Base-by-base conservation (phyloP, 1,284 basidiomycete species). In the Malassezia globosa region DNA sequence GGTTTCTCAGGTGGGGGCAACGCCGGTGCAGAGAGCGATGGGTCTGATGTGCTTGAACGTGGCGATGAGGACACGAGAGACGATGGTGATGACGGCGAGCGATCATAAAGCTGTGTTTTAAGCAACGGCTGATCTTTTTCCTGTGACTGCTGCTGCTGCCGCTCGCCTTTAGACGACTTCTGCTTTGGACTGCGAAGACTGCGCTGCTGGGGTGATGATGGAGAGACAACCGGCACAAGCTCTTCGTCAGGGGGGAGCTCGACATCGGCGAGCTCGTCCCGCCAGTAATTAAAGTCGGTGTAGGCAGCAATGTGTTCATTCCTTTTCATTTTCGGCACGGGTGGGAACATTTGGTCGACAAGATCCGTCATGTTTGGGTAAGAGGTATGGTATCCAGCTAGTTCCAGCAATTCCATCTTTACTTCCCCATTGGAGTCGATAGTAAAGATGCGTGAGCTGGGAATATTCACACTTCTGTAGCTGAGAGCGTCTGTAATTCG, bases 331-430 rank as follows among this genome's bases (percentile, higher is more conserved):
- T 82, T 81, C 25, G 59, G 59, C 52, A 96, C 87, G 0, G 92
- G 88, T 22, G 94, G 94, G 77, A 99, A 99, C 83, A 95, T 92
- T 72, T 95, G 90, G 74, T 99, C 90, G 25, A 99, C 94, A 13
- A 97, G 79, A 72, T 97, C 92, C 14, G 92, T 95, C 88, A 92
- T 95, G 72, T 88, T 83, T 57, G 89, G 90, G 72, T 90, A 89
- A 79, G 86, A 88, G 25, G 88, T 94, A 69, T 92, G 95, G 76
- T 97, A 95, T 0, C 92, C 92, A 0, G 90, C 88, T 19, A 92
- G 75, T 68, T 95, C 89, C 25, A 99, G 77, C 43, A 97, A 77
- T 74, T 97, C 94, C 79, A 95, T 87, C 77, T 94, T 95, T 49
- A 99, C 90, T 64, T 94, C 88, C 5, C 94, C 89, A 27, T 82